Evolutionary conservation across 208 protist species (phyloP).

Genomic region (Leishmania tarentolae): DNA sequence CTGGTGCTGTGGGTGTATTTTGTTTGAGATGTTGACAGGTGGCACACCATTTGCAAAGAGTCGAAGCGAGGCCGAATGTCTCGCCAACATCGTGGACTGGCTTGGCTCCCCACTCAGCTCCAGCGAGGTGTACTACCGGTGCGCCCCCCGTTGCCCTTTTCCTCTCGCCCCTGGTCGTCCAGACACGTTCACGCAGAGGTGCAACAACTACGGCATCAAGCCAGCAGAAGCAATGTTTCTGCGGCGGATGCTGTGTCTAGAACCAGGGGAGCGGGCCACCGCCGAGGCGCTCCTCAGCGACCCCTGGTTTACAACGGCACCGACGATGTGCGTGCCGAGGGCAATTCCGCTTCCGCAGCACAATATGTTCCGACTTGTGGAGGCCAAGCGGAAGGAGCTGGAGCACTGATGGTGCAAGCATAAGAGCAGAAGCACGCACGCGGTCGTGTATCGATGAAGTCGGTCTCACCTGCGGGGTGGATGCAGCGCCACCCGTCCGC

Average conservation of each 20-base stretch:
- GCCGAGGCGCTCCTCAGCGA: conserved; percentile 63
- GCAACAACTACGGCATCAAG: conserved; percentile 42
- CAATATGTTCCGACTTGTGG: conserved; percentile 77
- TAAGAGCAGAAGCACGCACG: neutral
- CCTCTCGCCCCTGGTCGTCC: conserved; percentile 32
- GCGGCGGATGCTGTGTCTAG: conserved; percentile 71
- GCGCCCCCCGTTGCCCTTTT: conserved; percentile 7
- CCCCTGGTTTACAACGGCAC: conserved; percentile 70
- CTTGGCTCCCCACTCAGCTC: conserved; percentile 63
- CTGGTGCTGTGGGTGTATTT: conserved; percentile 96
- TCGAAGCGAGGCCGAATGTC: conserved; percentile 55
- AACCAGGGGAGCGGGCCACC: conserved; percentile 61
- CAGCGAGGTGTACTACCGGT: conserved; percentile 53
- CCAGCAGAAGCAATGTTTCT: conserved; percentile 56
- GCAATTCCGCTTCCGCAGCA: conserved; percentile 60
- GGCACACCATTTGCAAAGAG: conserved; percentile 89
- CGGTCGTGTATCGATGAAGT: neutral
- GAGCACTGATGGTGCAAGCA: conserved; percentile 8
- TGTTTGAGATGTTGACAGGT: conserved; percentile 98
- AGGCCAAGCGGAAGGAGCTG: conserved; percentile 34
- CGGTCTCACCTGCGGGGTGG: neutral
- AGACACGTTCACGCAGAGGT: conserved; percentile 63
- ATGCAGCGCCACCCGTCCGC: neutral
- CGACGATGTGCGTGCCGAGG: conserved; percentile 51
- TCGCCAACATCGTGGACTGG: conserved; percentile 74